Percentiles rank a stretch among this genome's conserved stretches.
phyloP scores from a whole-genome alignment of 2,329 filamentous ascomycete genomes.

The Trichophyton benhamiae region DNA sequence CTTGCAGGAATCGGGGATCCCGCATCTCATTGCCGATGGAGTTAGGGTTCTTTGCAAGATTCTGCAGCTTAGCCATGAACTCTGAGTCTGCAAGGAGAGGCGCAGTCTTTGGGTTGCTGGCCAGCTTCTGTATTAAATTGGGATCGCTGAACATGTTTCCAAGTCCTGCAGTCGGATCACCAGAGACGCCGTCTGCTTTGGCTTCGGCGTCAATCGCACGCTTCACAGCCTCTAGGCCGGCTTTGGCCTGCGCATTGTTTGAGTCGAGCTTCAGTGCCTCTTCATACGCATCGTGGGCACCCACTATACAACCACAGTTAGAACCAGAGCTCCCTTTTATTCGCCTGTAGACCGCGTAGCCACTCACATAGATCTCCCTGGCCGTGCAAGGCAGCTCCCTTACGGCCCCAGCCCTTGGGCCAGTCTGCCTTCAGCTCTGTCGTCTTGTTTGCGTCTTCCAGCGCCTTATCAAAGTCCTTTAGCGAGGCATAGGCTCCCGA shows the following conservation, averaged over 20 bases:
- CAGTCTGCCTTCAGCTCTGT: constrained; percentile 94
- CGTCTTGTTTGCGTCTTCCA: constrained; percentile 85
- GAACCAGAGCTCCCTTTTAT: constrained; percentile 12
- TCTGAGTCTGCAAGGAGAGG: constrained; percentile 63
- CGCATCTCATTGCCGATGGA: constrained; percentile 67
- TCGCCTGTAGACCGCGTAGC: neutral
- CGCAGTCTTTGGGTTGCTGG: constrained; percentile 86
- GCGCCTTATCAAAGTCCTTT: constrained; percentile 70
- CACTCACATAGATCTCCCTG: constrained; percentile 61
- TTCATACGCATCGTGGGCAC: constrained; percentile 80
- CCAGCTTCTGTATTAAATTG: constrained; percentile 77
- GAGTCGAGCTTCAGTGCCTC: constrained; percentile 89
- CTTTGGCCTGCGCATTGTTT: constrained; percentile 83
- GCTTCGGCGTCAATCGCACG: constrained; percentile 75
- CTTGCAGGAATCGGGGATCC: constrained; percentile 85
- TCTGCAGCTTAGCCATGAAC: constrained; percentile 85
- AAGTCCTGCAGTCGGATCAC: constrained; percentile 62
- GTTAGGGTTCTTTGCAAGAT: constrained; percentile 67
- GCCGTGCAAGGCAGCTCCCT: constrained; percentile 83
- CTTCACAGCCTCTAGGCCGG: constrained; percentile 70
- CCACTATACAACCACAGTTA: constrained; percentile 38
- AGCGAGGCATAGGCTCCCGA: constrained; percentile 81
- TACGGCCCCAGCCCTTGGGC: constrained; percentile 91
- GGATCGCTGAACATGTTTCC: constrained; percentile 92
- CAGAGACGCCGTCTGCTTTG: constrained; percentile 45